phyloP scores from a whole-genome alignment of 495 filamentous ascomycete species.

The Cetradonia linearis region DNA sequence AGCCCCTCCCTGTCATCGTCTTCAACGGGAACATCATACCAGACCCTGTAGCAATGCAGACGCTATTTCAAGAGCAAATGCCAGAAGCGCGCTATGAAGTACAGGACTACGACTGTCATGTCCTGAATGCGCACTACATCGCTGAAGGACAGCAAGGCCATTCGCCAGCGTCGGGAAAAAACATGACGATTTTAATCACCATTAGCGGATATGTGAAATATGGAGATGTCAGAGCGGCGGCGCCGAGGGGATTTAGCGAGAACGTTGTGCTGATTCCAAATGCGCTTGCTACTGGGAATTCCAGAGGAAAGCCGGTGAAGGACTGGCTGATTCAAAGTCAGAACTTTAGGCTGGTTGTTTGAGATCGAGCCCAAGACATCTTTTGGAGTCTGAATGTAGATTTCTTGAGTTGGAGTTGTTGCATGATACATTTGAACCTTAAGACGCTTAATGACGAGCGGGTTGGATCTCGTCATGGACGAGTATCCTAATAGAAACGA shows the following conservation, averaged over 20 bases:
- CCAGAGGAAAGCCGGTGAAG: slow-evolving; percentile 33
- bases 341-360: slow-evolving; percentile 56
- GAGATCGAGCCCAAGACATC: slow-evolving; percentile 14
- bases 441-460: neutral
- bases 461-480: neutral
- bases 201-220: slow-evolving; percentile 60
- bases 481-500: neutral
- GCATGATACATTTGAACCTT: neutral
- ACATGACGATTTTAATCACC: slow-evolving; percentile 59
- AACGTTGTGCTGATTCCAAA: slow-evolving; percentile 70
- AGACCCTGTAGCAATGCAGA: slow-evolving; percentile 47
- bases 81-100: slow-evolving; percentile 52
- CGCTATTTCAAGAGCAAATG: slow-evolving; percentile 53
- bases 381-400: neutral
- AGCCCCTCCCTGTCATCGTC: slow-evolving; percentile 42
- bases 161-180: slow-evolving; percentile 34
- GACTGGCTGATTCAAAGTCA: slow-evolving; percentile 64
- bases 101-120: slow-evolving; percentile 59
- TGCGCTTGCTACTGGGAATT: slow-evolving; percentile 41
- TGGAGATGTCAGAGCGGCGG: slow-evolving; percentile 42
- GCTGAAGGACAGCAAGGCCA: slow-evolving; percentile 32
- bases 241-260: slow-evolving; percentile 60
- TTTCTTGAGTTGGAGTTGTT: neutral
- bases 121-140: slow-evolving; percentile 56
- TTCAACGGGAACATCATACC: slow-evolving; percentile 56